Base-by-base conservation (phyloP, 345 rosid species). In the Anastatica hierochuntica region DNA sequence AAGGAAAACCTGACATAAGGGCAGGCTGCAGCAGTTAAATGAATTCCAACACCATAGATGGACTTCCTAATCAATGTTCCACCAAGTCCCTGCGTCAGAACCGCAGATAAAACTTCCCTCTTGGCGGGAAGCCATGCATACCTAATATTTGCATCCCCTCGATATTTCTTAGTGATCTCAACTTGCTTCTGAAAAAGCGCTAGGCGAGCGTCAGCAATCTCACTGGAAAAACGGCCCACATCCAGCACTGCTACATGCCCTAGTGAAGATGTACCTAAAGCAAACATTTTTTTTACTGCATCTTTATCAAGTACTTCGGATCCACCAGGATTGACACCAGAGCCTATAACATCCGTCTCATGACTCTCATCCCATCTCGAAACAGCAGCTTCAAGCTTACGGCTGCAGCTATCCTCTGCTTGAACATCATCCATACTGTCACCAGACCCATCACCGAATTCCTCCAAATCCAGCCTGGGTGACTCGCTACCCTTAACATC, bases 61-160 rank as follows among this genome's bases (percentile, higher is more conserved):
- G 83, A 74, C 68, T 74, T 84, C 33, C 72, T 66, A 26, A 60
- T 52, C 57, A 76, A 78, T 14, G 78, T 55, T 43, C 74, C 84
- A 72, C 79, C 79, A 58, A 89, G 79, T 23, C 97, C 97, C 39
- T 74, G 81, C 39, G 3, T 54, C 76, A 49, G 60, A 3, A 94
- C 29, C 0, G 70, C 61, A 30, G 76, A 52, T 21, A 85, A 34
- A 17, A 72, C 67, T 53, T 40, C 73, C 63, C 74, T 79, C 24
- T 89, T 69, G 36, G 78, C 51, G 74, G 85, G 78, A 74, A 94
- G 99, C 99, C 99, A 94, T 14, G 92, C 99, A 56, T 76, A 78
- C 45, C 66, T 65, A 56, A 94, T 74, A 62, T 85, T 88, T 27
- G 96, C 85, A 64, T 78, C 74, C 26, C 96, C 95, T n/a, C 97